phyloP scores from a whole-genome alignment of 2,329 filamentous ascomycete genomes.

The Tolypocladium amazonense region DNA sequence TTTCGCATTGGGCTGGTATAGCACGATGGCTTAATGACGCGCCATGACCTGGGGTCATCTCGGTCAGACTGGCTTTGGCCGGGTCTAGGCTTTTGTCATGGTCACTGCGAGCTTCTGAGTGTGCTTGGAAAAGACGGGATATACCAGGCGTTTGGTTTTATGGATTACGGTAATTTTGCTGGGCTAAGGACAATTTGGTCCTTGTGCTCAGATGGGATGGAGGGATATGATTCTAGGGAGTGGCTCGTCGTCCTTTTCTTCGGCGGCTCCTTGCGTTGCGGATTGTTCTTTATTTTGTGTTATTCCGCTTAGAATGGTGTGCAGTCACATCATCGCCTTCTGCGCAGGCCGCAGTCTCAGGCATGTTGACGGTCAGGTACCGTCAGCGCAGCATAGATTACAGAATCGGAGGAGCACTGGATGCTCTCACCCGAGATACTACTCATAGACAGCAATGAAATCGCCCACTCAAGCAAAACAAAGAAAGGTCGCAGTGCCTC shows the following conservation, averaged over 20 bases:
- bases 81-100: neutral
- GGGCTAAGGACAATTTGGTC: neutral
- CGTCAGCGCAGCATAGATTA: neutral
- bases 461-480: neutral
- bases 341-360: conserved; percentile 5
- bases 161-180: conserved; percentile 5
- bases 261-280: neutral
- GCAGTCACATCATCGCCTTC: neutral
- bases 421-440: neutral
- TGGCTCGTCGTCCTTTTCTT: neutral
- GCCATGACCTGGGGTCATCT: neutral
- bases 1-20: neutral
- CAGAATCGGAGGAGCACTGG: conserved; percentile 1
- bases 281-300: neutral
- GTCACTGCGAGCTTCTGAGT: neutral
- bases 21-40: neutral
- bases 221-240: neutral
- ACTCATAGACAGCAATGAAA: conserved; percentile 1
- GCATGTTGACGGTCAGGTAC: conserved; percentile 5
- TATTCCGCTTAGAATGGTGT: neutral
- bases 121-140: conserved; percentile 3
- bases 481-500: neutral
- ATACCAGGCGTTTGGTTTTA: conserved; percentile 6
- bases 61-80: neutral
- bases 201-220: neutral